These are phyloP conservation scores for Hygrophila difformis DNA, from an alignment of 257 asterid genomes.

Conservation along the genomic window DNA sequence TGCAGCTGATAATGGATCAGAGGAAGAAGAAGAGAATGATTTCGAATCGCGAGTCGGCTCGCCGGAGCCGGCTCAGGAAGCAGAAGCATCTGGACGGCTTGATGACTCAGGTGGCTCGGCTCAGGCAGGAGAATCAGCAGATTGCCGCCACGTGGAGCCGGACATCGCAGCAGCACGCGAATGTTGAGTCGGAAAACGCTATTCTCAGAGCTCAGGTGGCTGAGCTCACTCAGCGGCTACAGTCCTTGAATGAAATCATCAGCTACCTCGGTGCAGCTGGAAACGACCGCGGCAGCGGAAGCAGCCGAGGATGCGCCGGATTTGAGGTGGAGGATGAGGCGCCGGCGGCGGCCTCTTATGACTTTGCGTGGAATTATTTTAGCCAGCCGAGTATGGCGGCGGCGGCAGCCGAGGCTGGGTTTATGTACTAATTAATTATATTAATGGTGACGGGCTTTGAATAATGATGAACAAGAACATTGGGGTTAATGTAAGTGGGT, in stretches of 20 bases:
- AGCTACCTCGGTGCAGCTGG: conserved; percentile 23
- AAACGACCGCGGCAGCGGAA: too few species aligned
- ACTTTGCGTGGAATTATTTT: too few species aligned
- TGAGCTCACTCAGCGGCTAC: conserved; percentile 69
- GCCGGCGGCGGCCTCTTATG: too few species aligned
- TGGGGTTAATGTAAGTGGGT: too few species aligned
- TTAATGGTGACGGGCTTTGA: too few species aligned
- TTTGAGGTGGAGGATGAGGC: too few species aligned
- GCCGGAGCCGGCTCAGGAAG: conserved; percentile 83
- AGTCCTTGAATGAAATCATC: conserved; percentile 54
- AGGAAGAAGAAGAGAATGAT: conserved; percentile 82
- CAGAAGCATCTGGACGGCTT: conserved; percentile 82
- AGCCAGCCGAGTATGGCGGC: too few species aligned
- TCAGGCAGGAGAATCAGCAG: conserved; percentile 54
- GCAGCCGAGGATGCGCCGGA: too few species aligned
- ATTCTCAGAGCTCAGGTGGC: conserved; percentile 67
- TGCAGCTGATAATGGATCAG: conserved; percentile 54
- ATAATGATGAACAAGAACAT: too few species aligned
- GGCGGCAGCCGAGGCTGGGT: too few species aligned
- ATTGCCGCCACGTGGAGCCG: conserved; percentile 37
- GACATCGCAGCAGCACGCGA: conserved; percentile 38
- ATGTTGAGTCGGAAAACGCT: conserved; percentile 71
- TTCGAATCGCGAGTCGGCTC: conserved; percentile 91
- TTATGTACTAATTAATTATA: too few species aligned
- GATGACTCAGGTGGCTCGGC: conserved; percentile 43